These are phyloP conservation scores for Geotrichum candidum DNA, from an alignment of 1,139 yeast species.

Conservation along the genomic window DNA sequence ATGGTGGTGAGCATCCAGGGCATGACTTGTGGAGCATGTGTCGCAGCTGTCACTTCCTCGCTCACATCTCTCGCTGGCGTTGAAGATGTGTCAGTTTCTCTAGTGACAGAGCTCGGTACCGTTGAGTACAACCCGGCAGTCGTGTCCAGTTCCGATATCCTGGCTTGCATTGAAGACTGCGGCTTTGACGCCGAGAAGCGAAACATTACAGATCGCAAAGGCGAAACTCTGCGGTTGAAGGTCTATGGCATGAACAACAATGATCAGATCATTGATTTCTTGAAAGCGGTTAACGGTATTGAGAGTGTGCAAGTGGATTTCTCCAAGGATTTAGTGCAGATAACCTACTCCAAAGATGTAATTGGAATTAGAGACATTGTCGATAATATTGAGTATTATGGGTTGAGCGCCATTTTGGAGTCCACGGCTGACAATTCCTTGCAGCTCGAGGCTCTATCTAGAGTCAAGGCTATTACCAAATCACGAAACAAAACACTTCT, in stretches of 20 bases:
- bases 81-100: constrained; percentile 36
- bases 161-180: constrained; percentile 57
- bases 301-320: background rate
- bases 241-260: too few species aligned
- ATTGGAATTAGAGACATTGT: constrained; percentile 33
- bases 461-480: constrained; percentile 61
- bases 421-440: constrained; percentile 46
- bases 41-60: constrained; percentile 54
- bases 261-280: too few species aligned
- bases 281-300: too few species aligned
- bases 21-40: constrained; percentile 88
- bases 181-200: constrained; percentile 56
- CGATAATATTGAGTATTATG: constrained; percentile 43
- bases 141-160: constrained; percentile 38
- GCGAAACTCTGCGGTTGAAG: too few species aligned
- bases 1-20: constrained; percentile 8
- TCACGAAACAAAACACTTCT: constrained; percentile 58
- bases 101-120: constrained; percentile 66
- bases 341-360: background rate
- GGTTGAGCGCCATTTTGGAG: constrained; percentile 45
- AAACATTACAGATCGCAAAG: too few species aligned
- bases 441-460: constrained; percentile 64
- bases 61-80: constrained; percentile 48
- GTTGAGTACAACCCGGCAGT: constrained; percentile 42
- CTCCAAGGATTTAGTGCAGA: background rate